Conservation (phyloP, 352 stramenopile genomes). For the Globisporangium barbulae region DNA sequence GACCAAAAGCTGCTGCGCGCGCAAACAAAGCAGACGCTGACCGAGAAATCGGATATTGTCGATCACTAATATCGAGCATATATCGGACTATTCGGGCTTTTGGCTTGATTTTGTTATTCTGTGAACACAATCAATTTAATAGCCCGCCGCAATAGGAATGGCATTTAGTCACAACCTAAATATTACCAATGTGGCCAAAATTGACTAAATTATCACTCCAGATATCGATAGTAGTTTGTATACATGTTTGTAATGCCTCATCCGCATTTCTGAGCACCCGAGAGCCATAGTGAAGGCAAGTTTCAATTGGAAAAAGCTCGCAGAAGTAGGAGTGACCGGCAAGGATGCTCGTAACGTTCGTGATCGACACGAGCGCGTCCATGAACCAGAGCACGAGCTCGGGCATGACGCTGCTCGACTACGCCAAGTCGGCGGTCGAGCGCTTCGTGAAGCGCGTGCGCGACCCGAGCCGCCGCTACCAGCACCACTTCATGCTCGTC, state of each 20-base stretch:
- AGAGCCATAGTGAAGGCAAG: background rate
- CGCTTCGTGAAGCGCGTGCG: slow-evolving; percentile 86
- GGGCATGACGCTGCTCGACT: slow-evolving; percentile 88
- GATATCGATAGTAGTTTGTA: background rate
- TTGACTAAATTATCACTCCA: background rate
- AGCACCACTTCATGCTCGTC: slow-evolving; percentile 89
- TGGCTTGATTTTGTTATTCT: too few relatives aligned
- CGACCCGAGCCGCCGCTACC: slow-evolving; percentile 75
- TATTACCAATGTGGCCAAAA: too few relatives aligned
- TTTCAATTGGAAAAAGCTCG: background rate
- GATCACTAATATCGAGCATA: too few relatives aligned
- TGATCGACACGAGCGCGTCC: slow-evolving; percentile 88
- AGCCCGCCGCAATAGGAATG: too few relatives aligned
- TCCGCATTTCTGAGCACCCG: background rate
- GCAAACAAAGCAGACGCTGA: too few relatives aligned
- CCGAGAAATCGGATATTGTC: too few relatives aligned
- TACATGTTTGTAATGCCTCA: background rate
- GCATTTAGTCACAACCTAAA: too few relatives aligned
- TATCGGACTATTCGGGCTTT: too few relatives aligned
- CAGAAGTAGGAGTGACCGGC: background rate
- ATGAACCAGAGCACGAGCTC: slow-evolving; percentile 89
- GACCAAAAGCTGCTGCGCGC: too few relatives aligned
- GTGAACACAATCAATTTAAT: too few relatives aligned
- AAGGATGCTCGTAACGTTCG: slow-evolving; percentile 86
- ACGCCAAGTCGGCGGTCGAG: slow-evolving; percentile 86